Base-by-base conservation (phyloP, 768 basidiomycete genomes). In the Pleurotus tuoliensis region DNA sequence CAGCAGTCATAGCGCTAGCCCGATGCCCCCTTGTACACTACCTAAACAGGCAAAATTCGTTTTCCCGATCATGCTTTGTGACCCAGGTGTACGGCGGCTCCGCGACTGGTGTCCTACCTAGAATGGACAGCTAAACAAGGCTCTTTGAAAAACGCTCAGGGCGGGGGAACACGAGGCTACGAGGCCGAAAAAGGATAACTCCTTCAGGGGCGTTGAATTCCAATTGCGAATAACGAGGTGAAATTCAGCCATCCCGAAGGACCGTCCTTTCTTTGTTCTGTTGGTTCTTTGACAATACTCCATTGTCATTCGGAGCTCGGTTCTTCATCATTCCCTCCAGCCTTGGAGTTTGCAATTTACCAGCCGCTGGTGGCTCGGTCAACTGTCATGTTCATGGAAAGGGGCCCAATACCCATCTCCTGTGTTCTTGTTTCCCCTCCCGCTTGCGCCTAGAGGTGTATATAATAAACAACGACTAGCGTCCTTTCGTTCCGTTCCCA, bases 281-380 rank as follows among this genome's bases (percentile, higher is more conserved):
- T 39, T 53, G 34, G 20, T 9, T 20, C 39, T 41, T 38, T 15
- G 25, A 53, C 51, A 53, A 53, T 39, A 53, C 51, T n/a, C 12
- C 51, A 40, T 53, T 53, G 51, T 53, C 34, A 11, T 40, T 41
- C 51, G 48, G 48, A 50, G 38, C 48, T 16, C 38, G 37, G 16
- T n/a, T 22, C 38, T 39, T 39, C 34, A 38, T 18, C 51, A 53
- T 53, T 52, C 39, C 51, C 41, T 22, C 15, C 3, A 16, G 41
- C 41, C 41, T 24, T 18, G 25, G 30, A 15, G 25, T 50, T 30
- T 34, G 11, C 22, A 50, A 30, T 50, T 27, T n/a, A 6, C 27
- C 25, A 34, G 48, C 25, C 15, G 20, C 20, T 11, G 30, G 30
- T 34, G 30, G 30, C 20, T 50, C 20, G 25, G 25, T 24, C 27